These are phyloP conservation scores for Globisporangium orthogonon DNA, from an alignment of 352 stramenopile species.

Conservation along the genomic window DNA sequence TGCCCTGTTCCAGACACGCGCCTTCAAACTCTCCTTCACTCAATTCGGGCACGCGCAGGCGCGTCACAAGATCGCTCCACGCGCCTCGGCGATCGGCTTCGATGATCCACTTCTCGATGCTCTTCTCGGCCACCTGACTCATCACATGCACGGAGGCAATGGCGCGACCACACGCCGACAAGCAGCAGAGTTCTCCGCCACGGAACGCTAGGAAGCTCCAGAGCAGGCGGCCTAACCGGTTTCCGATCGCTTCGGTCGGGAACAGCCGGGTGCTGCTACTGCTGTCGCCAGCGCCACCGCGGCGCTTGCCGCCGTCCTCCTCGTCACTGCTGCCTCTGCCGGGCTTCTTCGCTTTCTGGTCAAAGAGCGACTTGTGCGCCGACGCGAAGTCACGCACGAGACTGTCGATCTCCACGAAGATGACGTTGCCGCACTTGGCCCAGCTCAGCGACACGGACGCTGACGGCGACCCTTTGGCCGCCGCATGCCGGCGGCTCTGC, in stretches of 20 bases:
- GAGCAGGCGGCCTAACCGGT: constrained; percentile 52
- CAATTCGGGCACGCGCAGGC: constrained; percentile 68
- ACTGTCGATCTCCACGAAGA: constrained; percentile 78
- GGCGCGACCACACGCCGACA: constrained; percentile 61
- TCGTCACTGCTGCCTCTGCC: constrained; percentile 13
- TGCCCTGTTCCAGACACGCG: constrained; percentile 63
- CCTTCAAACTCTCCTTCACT: constrained; percentile 77
- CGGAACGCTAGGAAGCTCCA: constrained; percentile 81
- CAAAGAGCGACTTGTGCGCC: constrained; percentile 30
- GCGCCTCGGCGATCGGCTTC: constrained; percentile 49
- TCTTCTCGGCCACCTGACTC: constrained; percentile 72
- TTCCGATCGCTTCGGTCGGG: constrained; percentile 46
- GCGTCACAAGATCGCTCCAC: constrained; percentile 54
- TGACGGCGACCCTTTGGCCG: constrained; percentile 10
- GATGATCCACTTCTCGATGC: constrained; percentile 84
- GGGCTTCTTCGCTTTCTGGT: constrained; percentile 17
- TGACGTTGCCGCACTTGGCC: constrained; percentile 78
- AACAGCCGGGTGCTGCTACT: constrained; percentile 7
- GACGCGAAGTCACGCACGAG: constrained; percentile 73
- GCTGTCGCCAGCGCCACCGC: not conserved
- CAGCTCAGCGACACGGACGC: constrained; percentile 39
- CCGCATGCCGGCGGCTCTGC: constrained; percentile 8
- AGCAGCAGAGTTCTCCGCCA: constrained; percentile 67
- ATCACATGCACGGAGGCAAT: constrained; percentile 81
- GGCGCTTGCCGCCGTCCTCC: constrained; percentile 7